Conservation (phyloP, 805 yeast species). For the Candida pseudoglaebosa region DNA sequence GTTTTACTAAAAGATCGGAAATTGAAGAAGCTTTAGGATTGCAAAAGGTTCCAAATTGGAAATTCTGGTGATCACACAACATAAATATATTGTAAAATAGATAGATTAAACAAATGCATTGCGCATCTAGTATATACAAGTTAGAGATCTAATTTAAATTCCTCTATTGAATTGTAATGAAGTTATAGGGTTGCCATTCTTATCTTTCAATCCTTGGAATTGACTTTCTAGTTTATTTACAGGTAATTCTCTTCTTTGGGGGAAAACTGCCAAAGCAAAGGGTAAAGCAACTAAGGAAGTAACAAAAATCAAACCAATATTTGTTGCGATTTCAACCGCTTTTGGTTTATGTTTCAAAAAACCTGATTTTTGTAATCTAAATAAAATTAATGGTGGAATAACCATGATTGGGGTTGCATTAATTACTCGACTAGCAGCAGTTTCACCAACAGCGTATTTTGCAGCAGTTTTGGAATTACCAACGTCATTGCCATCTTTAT, state of each 20-base stretch:
- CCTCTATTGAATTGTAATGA: conserved; percentile 90
- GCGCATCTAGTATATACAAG: conserved; percentile 1
- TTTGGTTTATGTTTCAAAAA: conserved; percentile 65
- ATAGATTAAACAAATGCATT: not conserved
- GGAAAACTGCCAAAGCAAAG: conserved; percentile 93
- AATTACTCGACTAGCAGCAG: conserved; percentile 91
- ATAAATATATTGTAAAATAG: not conserved
- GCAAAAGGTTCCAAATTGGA: conserved; percentile 45
- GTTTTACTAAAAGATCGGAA: conserved; percentile 38
- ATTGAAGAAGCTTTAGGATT: conserved; percentile 49
- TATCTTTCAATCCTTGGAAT: conserved; percentile 58
- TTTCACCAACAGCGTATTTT: conserved; percentile 88
- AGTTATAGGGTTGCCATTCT: conserved; percentile 52
- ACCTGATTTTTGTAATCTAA: conserved; percentile 64
- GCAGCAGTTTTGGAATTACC: conserved; percentile 84
- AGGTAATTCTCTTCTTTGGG: conserved; percentile 70
- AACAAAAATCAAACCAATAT: conserved; percentile 77
- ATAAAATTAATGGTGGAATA: conserved; percentile 82
- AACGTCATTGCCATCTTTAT: conserved; percentile 56
- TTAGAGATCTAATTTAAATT: conserved; percentile 44
- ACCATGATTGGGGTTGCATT: conserved; percentile 98
- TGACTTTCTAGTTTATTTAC: conserved; percentile 60
- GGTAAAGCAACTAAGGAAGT: conserved; percentile 90
- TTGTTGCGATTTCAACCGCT: conserved; percentile 63
- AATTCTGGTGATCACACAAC: conserved; percentile 63